These are phyloP conservation scores for Ganoderma meredithae DNA, from an alignment of 1,284 basidiomycete species.

Conservation along the genomic window DNA sequence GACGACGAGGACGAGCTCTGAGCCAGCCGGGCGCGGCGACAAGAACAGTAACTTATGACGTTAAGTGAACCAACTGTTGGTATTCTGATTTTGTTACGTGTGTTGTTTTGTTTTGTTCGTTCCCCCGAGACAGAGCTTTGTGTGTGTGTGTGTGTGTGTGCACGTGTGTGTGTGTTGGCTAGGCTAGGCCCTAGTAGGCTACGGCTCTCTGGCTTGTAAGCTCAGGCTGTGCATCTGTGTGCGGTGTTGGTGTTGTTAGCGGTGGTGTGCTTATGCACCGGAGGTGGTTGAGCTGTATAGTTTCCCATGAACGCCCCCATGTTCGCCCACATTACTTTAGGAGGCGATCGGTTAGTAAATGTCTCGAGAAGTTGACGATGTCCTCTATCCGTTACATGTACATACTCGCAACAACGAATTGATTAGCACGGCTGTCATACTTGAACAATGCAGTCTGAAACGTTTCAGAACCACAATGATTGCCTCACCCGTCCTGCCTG, in stretches of 20 bases:
- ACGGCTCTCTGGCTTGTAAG: too few relatives aligned
- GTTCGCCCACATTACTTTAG: neutral
- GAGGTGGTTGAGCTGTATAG: too few relatives aligned
- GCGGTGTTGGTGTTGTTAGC: neutral
- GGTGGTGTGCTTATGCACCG: neutral
- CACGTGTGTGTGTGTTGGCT: neutral
- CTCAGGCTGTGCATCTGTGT: neutral
- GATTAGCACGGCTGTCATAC: too few relatives aligned
- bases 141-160: neutral
- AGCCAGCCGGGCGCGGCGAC: neutral
- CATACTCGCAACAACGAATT: too few relatives aligned
- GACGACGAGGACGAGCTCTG: slow-evolving; percentile 43
- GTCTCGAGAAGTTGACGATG: too few relatives aligned
- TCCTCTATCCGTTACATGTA: too few relatives aligned
- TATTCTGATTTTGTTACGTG: neutral
- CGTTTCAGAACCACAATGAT: too few relatives aligned
- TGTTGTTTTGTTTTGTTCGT: neutral
- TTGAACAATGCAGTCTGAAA: too few relatives aligned
- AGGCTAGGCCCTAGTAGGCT: neutral
- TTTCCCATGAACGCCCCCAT: neutral
- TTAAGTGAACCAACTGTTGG: neutral
- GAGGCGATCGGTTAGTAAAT: neutral
- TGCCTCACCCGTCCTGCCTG: too few relatives aligned
- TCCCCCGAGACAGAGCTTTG: neutral
- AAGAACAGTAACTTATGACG: slow-evolving; percentile 8